Base-by-base conservation (phyloP, 441 rosid genomes). In the Sinapis alba region DNA sequence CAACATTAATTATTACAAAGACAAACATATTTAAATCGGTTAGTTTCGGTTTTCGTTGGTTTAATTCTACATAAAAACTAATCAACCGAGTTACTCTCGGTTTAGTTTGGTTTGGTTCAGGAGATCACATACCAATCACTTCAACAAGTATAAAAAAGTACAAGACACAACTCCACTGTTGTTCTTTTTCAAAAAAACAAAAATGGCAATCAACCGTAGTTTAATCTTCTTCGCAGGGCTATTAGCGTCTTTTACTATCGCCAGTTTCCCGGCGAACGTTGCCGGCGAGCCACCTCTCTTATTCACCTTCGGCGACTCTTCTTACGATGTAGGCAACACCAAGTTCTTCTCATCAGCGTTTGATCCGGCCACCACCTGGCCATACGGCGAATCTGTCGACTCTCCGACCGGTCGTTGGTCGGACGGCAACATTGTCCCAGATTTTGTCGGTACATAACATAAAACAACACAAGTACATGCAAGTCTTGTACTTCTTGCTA, bases 321-420 rank as follows among this genome's bases (percentile, higher is more conserved):
- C 81, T 3, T 75, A 71, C 71, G 84, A 82, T 68, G 72, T 64
- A 1, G 84, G 82, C 70, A 82, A 82, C 72, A 78, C 79, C 1
- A 71, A 78, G 59, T 74, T 69, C 76, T 75, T 78, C 53, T 73
- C 80, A 8, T 58, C 73, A 5, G 51, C 10, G 24, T 11, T 41
- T 6, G 58, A 65, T 73, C 81, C 77, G 4, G 76, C 83, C 74
- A 66, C 78, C 69, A 43, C 20, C 1, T 76, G 78, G 74, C 79
- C 84, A n/a, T 78, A 81, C 67, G 84, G 82, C 4, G 71, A 76
- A 0, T 71, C 80, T 66, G 18, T 63, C 8, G 80, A 65, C 54
- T 9, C 7, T 18, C 80, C 83, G 20, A 51, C 64, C 16, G 84
- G 83, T 24, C 75, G 81, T 62, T 60, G 80, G 74, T 72, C 68